These are phyloP conservation scores for Hysterium pulicare DNA, from an alignment of 2,329 filamentous ascomycete species.

Conservation along the genomic window DNA sequence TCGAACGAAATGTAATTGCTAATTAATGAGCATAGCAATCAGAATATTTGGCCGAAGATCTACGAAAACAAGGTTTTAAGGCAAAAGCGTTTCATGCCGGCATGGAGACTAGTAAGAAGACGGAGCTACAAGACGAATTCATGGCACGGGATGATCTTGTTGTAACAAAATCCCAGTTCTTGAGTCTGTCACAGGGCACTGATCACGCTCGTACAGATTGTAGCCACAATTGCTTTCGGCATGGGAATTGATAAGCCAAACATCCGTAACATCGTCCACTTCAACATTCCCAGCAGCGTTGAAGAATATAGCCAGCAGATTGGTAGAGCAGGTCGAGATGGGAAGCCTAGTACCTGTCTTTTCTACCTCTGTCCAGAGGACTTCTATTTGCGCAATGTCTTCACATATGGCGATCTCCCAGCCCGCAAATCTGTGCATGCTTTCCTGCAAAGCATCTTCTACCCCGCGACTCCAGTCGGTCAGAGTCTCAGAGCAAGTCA, in stretches of 20 bases:
- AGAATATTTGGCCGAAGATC: slow-evolving; percentile 40
- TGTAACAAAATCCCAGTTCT: background rate
- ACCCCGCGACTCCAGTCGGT: slow-evolving; percentile 30
- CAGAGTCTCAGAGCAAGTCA: slow-evolving; percentile 49
- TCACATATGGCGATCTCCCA: slow-evolving; percentile 58
- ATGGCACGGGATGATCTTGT: slow-evolving; percentile 47
- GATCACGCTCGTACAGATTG: slow-evolving; percentile 23
- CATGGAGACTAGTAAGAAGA: slow-evolving; percentile 46
- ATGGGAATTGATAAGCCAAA: slow-evolving; percentile 59
- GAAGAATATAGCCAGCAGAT: slow-evolving; percentile 59
- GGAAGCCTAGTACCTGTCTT: slow-evolving; percentile 53
- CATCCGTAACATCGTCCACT: slow-evolving; percentile 56
- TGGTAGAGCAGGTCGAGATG: slow-evolving; percentile 55
- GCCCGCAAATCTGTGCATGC: slow-evolving; percentile 48
- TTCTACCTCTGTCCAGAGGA: slow-evolving; percentile 58
- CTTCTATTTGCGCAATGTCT: slow-evolving; percentile 57
- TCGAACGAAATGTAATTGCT: background rate
- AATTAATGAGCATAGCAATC: slow-evolving; percentile 42
- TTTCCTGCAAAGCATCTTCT: slow-evolving; percentile 54
- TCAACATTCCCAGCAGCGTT: slow-evolving; percentile 50
- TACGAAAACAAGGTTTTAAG: slow-evolving; percentile 40
- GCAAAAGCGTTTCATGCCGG: slow-evolving; percentile 52
- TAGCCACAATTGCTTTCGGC: slow-evolving; percentile 58
- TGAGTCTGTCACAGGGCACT: background rate
- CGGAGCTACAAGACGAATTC: slow-evolving; percentile 50